These are phyloP conservation scores for Lavandula angustifolia DNA, from an alignment of 257 asterid species.

Conservation along the genomic window DNA sequence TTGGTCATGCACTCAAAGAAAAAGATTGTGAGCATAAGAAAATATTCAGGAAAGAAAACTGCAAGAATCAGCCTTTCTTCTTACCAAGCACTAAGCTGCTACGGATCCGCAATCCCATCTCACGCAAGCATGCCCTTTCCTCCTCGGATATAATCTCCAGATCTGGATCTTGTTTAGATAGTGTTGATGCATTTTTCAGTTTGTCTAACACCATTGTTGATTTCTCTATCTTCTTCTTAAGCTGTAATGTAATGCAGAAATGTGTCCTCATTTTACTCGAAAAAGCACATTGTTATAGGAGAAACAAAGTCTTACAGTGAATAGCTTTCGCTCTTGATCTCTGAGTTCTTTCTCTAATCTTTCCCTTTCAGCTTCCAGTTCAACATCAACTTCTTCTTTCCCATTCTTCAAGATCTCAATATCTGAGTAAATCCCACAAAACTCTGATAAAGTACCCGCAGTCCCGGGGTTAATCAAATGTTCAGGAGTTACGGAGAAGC, in stretches of 20 bases:
- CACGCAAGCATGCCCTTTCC: slow-evolving; percentile 68
- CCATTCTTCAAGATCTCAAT: slow-evolving; percentile 30
- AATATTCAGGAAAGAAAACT: slow-evolving; percentile 15
- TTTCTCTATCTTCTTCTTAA: slow-evolving; percentile 67
- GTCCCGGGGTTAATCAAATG: slow-evolving; percentile 37
- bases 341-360: slow-evolving; percentile 71
- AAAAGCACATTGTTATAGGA: slow-evolving; percentile 26
- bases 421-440: slow-evolving; percentile 56
- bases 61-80: slow-evolving; percentile 30
- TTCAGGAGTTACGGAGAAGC: slow-evolving; percentile 41
- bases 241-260: slow-evolving; percentile 51
- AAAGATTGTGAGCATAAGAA: background rate
- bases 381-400: slow-evolving; percentile 49
- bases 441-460: slow-evolving; percentile 77
- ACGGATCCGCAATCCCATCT: slow-evolving; percentile 61
- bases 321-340: slow-evolving; percentile 54
- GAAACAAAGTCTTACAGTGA: slow-evolving; percentile 49
- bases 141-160: slow-evolving; percentile 69
- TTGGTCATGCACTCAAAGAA: background rate
- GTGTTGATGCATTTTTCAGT: slow-evolving; percentile 49
- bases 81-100: slow-evolving; percentile 84
- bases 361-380: slow-evolving; percentile 59
- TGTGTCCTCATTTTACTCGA: slow-evolving; percentile 24
- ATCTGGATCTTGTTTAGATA: slow-evolving; percentile 60
- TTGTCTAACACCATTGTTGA: slow-evolving; percentile 53